Percentiles rank a stretch among this genome's conserved stretches.
Evolutionary conservation across 768 basidiomycete species (phyloP).

Genomic region (Pisolithus microcarpus): DNA sequence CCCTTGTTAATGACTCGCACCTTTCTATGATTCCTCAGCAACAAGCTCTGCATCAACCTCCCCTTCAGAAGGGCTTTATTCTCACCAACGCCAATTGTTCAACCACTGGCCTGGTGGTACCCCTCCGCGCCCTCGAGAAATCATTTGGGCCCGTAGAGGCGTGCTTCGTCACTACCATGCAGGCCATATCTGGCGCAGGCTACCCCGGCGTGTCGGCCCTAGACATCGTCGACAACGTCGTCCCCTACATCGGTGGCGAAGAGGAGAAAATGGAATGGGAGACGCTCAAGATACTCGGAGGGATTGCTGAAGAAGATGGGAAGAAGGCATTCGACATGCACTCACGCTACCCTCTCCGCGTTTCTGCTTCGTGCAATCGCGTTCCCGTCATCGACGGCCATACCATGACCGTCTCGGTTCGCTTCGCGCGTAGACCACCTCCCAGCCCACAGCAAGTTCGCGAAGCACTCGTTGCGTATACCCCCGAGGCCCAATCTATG

Average conservation of each 20-base stretch:
- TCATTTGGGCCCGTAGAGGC: constrained; percentile 92
- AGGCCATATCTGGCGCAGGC: constrained; percentile 96
- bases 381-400: constrained; percentile 96
- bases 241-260: constrained; percentile 90
- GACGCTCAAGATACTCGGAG: constrained; percentile 93
- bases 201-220: constrained; percentile 89
- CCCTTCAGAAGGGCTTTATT: constrained; percentile 81
- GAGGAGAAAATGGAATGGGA: constrained; percentile 99
- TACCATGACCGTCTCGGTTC: constrained; percentile 81
- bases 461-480: constrained; percentile 68
- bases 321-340: constrained; percentile 78
- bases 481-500: constrained; percentile 65
- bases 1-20: constrained; percentile 88
- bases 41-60: constrained; percentile 56
- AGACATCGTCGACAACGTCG: constrained; percentile 93
- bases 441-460: constrained; percentile 85
- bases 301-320: constrained; percentile 51
- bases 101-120: constrained; percentile 87
- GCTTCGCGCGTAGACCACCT: constrained; percentile 72
- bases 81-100: constrained; percentile 98
- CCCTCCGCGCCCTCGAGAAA: constrained; percentile 83
- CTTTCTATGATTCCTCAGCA: constrained; percentile 81
- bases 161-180: constrained; percentile 90
- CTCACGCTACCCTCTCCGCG: constrained; percentile 65
- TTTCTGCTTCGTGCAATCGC: constrained; percentile 90